These are phyloP conservation scores for Trematosphaeria pertusa DNA, from an alignment of 2,329 filamentous ascomycete genomes.

Conservation along the genomic window DNA sequence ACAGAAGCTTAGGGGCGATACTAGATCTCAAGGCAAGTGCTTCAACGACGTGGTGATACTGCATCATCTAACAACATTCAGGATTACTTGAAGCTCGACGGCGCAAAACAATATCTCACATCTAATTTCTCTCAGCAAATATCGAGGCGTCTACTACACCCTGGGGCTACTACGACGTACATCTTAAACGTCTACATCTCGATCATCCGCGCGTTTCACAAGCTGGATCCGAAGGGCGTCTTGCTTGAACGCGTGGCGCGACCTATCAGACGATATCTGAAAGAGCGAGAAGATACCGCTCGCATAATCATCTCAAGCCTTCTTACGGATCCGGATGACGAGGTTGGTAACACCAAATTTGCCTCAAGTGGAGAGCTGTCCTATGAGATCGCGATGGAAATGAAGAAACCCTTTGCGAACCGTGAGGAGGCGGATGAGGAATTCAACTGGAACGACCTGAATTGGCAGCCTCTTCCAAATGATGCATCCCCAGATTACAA, in stretches of 20 bases:
- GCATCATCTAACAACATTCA: too few relatives aligned
- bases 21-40: constrained; percentile 70
- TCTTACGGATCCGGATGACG: constrained; percentile 66
- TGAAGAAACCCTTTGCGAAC: constrained; percentile 66
- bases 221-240: constrained; percentile 78
- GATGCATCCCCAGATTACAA: constrained; percentile 92
- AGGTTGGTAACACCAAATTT: constrained; percentile 47
- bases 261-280: constrained; percentile 76
- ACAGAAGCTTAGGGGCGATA: constrained; percentile 72
- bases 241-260: constrained; percentile 76
- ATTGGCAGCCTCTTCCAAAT: constrained; percentile 90
- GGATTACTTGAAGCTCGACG: constrained; percentile 71
- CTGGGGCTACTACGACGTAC: constrained; percentile 76
- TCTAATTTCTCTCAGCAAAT: constrained; percentile 71
- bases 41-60: too few relatives aligned
- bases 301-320: constrained; percentile 78
- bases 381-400: constrained; percentile 68
- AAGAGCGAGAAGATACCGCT: constrained; percentile 78
- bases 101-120: constrained; percentile 73
- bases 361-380: constrained; percentile 71
- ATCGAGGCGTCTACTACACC: constrained; percentile 72
- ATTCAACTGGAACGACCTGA: constrained; percentile 89
- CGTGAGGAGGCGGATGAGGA: constrained; percentile 63
- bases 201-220: constrained; percentile 79
- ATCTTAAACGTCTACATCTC: constrained; percentile 80